Conservation (phyloP, 2,329 filamentous ascomycete genomes). For the Aspergillus sp. region DNA sequence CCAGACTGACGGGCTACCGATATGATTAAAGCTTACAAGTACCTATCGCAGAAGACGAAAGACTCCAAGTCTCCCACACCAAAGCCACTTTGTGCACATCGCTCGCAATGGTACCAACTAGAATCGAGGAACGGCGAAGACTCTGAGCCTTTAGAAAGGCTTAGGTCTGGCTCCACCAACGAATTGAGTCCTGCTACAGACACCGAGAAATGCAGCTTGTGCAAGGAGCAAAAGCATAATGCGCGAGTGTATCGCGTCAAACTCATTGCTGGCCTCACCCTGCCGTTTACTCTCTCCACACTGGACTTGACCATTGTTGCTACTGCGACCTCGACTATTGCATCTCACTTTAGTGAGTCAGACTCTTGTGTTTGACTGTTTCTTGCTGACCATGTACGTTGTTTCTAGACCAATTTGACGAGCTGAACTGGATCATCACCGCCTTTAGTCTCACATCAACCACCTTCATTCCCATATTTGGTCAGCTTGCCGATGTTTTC, state of each 20-base stretch:
- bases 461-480: slow-evolving; percentile 67
- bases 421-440: slow-evolving; percentile 70
- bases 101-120: neutral
- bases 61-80: neutral
- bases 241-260: slow-evolving; percentile 58
- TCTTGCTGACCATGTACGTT: neutral
- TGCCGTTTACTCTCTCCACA: slow-evolving; percentile 64
- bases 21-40: slow-evolving; percentile 5
- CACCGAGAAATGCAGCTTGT: slow-evolving; percentile 19
- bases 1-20: neutral
- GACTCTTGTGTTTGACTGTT: neutral
- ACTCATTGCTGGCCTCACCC: slow-evolving; percentile 59
- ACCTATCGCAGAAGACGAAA: slow-evolving; percentile 1
- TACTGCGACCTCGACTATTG: slow-evolving; percentile 63
- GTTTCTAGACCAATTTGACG: slow-evolving; percentile 52
- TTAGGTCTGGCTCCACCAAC: neutral
- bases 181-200: neutral
- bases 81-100: slow-evolving; percentile 14
- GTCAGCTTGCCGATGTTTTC: slow-evolving; percentile 66
- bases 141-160: neutral
- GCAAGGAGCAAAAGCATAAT: slow-evolving; percentile 37
- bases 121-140: neutral
- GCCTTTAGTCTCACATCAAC: slow-evolving; percentile 69
- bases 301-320: slow-evolving; percentile 67
- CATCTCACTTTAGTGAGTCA: slow-evolving; percentile 61